A percentile compares a stretch with the other conserved stretches of the same genome.
phyloP scores from a whole-genome alignment of 805 yeast species.

The Yamadazyma sp. region DNA sequence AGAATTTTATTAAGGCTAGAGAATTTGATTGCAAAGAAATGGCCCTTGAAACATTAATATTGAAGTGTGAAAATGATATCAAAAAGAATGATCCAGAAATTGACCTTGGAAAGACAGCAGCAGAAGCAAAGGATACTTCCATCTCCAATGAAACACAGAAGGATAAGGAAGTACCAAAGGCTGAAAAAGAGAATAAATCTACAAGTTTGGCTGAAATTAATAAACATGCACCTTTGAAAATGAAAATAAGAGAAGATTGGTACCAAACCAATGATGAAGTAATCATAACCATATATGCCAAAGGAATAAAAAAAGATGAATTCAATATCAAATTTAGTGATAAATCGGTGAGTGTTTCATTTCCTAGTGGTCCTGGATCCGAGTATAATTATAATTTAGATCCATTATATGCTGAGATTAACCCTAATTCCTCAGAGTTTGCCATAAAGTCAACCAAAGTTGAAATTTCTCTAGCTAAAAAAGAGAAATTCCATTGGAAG shows the following conservation, averaged over 20 bases:
- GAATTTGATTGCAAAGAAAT: conserved; percentile 42
- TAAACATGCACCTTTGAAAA: conserved; percentile 37
- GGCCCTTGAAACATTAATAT: conserved; percentile 47
- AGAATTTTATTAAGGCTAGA: conserved; percentile 40
- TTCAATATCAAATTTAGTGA: conserved; percentile 38
- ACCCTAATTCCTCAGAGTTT: conserved; percentile 40
- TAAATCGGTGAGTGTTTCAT: conserved; percentile 38
- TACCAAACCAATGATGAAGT: conserved; percentile 62
- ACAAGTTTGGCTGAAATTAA: conserved; percentile 32
- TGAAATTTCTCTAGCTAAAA: conserved; percentile 62
- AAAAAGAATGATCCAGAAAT: conserved; percentile 1
- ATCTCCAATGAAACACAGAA: too few species aligned
- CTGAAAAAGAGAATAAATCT: conserved; percentile 10
- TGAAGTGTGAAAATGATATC: conserved; percentile 19
- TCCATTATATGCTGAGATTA: conserved; percentile 52
- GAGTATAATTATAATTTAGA: conserved; percentile 58
- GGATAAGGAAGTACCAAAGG: conserved; percentile 1
- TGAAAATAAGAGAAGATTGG: conserved; percentile 40
- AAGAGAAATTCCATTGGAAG: conserved; percentile 49
- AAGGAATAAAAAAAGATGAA: conserved; percentile 53
- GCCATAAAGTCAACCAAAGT: conserved; percentile 68
- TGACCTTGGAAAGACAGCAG: conserved; percentile 6
- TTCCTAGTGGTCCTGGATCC: conserved; percentile 47
- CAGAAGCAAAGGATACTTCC: conserved; percentile 1
- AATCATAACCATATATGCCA: conserved; percentile 68